Evolutionary conservation across 108 stramenopile genomes (phyloP).

Genomic region (Cyclostephanos tholiformis): DNA sequence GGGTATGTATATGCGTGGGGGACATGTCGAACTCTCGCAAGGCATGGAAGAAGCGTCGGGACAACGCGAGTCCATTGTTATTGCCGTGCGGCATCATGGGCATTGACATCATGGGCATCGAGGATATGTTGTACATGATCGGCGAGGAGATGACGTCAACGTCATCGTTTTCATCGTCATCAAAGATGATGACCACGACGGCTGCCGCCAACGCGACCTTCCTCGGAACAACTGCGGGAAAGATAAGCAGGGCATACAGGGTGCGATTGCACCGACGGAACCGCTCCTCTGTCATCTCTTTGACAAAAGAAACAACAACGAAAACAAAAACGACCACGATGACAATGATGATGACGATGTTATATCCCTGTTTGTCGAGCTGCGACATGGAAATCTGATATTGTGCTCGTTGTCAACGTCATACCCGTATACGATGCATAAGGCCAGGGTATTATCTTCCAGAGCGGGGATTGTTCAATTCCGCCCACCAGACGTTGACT

Average conservation of each 20-base stretch:
- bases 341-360: constrained; percentile 36
- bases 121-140: constrained; percentile 65
- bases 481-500: constrained; percentile 12
- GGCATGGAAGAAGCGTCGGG: constrained; percentile 88
- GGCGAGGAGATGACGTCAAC: constrained; percentile 43
- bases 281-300: too few relatives aligned
- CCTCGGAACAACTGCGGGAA: too few relatives aligned
- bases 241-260: too few relatives aligned
- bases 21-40: constrained; percentile 77
- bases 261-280: too few relatives aligned
- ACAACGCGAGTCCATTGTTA: constrained; percentile 73
- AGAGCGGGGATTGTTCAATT: constrained; percentile 78
- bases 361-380: constrained; percentile 35
- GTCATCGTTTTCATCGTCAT: too few relatives aligned
- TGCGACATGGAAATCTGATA: too few relatives aligned
- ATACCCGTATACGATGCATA: constrained; percentile 45
- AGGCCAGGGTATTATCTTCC: constrained; percentile 55
- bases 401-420: constrained; percentile 49
- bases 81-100: constrained; percentile 80
- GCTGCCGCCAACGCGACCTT: neutral
- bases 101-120: constrained; percentile 61
- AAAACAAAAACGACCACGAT: too few relatives aligned
- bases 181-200: too few relatives aligned
- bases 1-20: constrained; percentile 73
- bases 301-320: too few relatives aligned